Percentiles rank a stretch among this genome's conserved stretches.
phyloP scores from a whole-genome alignment of 2,329 filamentous ascomycete species.

The Aspergillus awamori region DNA sequence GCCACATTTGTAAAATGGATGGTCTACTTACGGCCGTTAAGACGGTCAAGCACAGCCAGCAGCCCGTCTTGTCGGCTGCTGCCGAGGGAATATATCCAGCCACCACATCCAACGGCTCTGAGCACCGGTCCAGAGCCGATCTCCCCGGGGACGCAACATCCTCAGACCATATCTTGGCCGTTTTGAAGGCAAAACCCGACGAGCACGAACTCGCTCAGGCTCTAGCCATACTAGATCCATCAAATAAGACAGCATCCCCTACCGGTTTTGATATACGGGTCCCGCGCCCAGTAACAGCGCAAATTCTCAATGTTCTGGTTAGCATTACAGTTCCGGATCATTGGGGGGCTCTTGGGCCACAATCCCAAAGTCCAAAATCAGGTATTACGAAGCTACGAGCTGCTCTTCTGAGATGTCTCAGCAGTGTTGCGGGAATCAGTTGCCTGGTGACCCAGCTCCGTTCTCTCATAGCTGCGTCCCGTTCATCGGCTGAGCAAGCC shows the following conservation, averaged over 20 bases:
- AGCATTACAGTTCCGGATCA: conserved; percentile 78
- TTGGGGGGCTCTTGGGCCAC: conserved; percentile 65
- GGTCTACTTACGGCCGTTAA: conserved; percentile 44
- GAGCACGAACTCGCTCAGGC: conserved; percentile 33
- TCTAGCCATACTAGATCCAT: conserved; percentile 42
- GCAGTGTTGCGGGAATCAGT: conserved; percentile 75
- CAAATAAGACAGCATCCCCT: conserved; percentile 25
- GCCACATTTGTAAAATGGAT: conserved; percentile 36
- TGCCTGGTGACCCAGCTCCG: conserved; percentile 73
- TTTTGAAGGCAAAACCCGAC: conserved; percentile 46
- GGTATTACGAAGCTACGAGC: conserved; percentile 38
- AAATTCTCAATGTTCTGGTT: conserved; percentile 75
- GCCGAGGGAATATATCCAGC: conserved; percentile 15
- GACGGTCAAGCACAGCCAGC: conserved; percentile 32
- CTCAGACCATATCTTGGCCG: conserved; percentile 37
- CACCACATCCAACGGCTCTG: conserved; percentile 14
- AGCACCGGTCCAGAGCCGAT: conserved; percentile 14
- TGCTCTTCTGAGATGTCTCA: conserved; percentile 65
- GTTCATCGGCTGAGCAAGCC: conserved; percentile 29
- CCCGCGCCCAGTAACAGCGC: conserved; percentile 69
- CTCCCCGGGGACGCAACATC: conserved; percentile 28
- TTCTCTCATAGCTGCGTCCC: conserved; percentile 52
- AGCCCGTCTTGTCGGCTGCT: conserved; percentile 21
- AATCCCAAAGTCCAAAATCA: conserved; percentile 17
- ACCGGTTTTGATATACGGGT: conserved; percentile 59